These are phyloP conservation scores for Puccinia novopanici DNA, from an alignment of 1,284 basidiomycete species.

Conservation along the genomic window DNA sequence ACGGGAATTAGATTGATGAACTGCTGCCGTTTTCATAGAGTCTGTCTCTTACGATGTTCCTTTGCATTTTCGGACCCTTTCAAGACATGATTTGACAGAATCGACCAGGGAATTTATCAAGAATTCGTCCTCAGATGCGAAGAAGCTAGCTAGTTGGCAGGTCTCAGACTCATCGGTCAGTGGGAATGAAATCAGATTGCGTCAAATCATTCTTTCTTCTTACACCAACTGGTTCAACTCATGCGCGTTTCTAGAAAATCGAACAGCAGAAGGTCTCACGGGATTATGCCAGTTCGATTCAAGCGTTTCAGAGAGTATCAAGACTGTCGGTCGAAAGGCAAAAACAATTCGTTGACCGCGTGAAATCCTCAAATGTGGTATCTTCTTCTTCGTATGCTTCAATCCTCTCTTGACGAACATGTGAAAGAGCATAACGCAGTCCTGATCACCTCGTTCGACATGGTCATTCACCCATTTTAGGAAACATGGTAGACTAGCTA, in stretches of 20 bases:
- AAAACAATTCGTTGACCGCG: constrained; percentile 76
- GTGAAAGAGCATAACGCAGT: constrained; percentile 66
- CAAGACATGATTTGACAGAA: constrained; percentile 77
- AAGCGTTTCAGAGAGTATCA: constrained; percentile 87
- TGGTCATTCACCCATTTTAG: not conserved
- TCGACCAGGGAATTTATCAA: constrained; percentile 91
- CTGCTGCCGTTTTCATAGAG: not conserved
- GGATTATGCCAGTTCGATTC: constrained; percentile 84
- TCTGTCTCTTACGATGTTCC: constrained; percentile 19
- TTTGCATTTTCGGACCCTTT: not conserved
- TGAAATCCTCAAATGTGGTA: too few relatives aligned
- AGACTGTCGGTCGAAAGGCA: constrained; percentile 84
- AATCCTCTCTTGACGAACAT: constrained; percentile 59
- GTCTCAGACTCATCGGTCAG: constrained; percentile 34
- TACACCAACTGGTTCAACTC: not conserved
- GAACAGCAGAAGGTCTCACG: constrained; percentile 60
- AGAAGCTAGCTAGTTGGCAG: constrained; percentile 60
- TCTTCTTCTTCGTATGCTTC: constrained; percentile 66
- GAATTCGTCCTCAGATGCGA: constrained; percentile 86
- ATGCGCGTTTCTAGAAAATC: constrained; percentile 27
- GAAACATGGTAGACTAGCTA: constrained; percentile 21
- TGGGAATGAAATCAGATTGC: not conserved
- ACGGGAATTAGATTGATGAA: constrained; percentile 58
- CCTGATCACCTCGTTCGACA: constrained; percentile 57
- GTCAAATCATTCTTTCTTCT: not conserved